These are phyloP conservation scores for Cylindrotheca closterium DNA, from an alignment of 108 stramenopile genomes.

Conservation along the genomic window DNA sequence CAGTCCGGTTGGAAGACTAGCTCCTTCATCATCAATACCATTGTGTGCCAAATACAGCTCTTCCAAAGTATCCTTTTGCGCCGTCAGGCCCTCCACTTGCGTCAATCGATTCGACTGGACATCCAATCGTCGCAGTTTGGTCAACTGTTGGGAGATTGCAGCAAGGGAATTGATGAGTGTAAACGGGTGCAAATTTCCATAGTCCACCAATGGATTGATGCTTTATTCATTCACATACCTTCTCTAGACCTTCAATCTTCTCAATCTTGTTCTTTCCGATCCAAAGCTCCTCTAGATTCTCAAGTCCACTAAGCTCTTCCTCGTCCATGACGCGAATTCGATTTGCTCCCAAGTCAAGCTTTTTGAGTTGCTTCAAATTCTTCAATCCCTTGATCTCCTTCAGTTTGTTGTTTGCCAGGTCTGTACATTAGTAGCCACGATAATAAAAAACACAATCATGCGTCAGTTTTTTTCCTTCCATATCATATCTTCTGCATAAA, in stretches of 20 bases:
- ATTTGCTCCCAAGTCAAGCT: constrained; percentile 95
- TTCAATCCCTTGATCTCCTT: constrained; percentile 83
- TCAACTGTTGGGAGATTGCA: constrained; percentile 46
- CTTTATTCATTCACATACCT: constrained; percentile 33
- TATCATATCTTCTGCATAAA: too few species aligned
- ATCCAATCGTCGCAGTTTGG: constrained; percentile 79
- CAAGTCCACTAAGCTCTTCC: constrained; percentile 64
- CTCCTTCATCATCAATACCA: constrained; percentile 81
- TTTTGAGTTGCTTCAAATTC: constrained; percentile 66
- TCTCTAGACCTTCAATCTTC: constrained; percentile 70
- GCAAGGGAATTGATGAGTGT: too few species aligned
- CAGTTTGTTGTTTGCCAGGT: constrained; percentile 97
- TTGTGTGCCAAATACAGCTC: constrained; percentile 97
- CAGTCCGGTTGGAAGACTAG: constrained; percentile 53
- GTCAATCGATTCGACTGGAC: constrained; percentile 92
- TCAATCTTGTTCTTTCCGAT: constrained; percentile 92
- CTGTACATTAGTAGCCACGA: constrained; percentile 19
- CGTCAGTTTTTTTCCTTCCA: too few species aligned
- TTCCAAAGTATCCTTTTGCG: constrained; percentile 73
- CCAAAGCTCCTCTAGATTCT: constrained; percentile 85
- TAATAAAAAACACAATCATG: too few species aligned
- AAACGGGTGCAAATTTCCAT: neutral
- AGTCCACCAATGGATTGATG: too few species aligned
- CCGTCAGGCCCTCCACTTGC: constrained; percentile 64
- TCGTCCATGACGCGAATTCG: constrained; percentile 85